Conservation (phyloP, 1,284 basidiomycete species). For the Phylloboletellus chloephorus region DNA sequence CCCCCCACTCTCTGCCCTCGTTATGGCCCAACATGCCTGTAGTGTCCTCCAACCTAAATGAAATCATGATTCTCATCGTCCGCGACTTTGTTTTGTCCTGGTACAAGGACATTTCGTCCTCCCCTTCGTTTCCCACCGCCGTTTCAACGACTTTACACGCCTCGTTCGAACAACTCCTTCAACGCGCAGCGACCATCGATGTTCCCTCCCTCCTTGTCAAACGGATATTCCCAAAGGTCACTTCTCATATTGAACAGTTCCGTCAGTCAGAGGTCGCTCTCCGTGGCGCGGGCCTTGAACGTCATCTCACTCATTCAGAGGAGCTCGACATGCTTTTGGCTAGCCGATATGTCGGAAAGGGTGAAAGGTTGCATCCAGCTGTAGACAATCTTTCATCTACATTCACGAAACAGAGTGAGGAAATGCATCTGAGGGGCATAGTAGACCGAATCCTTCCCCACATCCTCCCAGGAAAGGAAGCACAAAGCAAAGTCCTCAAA, state of each 20-base stretch:
- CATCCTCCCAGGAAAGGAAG: slow-evolving; percentile 74
- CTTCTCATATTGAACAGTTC: slow-evolving; percentile 84
- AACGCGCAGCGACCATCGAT: slow-evolving; percentile 60
- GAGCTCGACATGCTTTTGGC: slow-evolving; percentile 83
- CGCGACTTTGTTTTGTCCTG: slow-evolving; percentile 81
- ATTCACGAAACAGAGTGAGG: slow-evolving; percentile 85
- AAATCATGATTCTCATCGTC: slow-evolving; percentile 73
- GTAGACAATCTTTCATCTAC: slow-evolving; percentile 82
- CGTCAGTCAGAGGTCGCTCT: slow-evolving; percentile 85
- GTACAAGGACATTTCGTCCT: slow-evolving; percentile 81
- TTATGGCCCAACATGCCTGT: slow-evolving; percentile 56
- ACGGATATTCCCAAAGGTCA: slow-evolving; percentile 81
- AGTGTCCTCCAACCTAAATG: slow-evolving; percentile 66
- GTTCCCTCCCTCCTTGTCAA: slow-evolving; percentile 75
- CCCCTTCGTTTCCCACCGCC: slow-evolving; percentile 81
- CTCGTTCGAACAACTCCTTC: slow-evolving; percentile 54
- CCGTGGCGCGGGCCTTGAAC: slow-evolving; percentile 69
- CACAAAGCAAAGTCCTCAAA: slow-evolving; percentile 62
- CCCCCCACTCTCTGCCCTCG: slow-evolving; percentile 56
- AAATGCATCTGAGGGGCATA: slow-evolving; percentile 72
- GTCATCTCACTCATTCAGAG: slow-evolving; percentile 77
- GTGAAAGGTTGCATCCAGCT: slow-evolving; percentile 68
- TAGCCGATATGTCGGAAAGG: slow-evolving; percentile 62
- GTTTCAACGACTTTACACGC: slow-evolving; percentile 74
- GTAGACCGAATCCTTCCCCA: slow-evolving; percentile 66